These are phyloP conservation scores for Microthlaspi erraticum DNA, from an alignment of 345 rosid species.

Conservation along the genomic window DNA sequence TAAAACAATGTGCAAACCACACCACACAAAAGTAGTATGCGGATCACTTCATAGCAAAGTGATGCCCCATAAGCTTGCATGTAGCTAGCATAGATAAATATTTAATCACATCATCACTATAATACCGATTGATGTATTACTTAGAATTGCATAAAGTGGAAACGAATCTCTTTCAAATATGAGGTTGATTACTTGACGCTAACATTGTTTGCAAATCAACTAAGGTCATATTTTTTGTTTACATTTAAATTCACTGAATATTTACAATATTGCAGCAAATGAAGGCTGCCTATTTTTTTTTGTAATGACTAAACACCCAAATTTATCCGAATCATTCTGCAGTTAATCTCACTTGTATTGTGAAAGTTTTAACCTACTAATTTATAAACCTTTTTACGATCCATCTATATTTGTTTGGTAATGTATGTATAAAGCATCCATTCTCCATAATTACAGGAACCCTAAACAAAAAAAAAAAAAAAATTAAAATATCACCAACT, in stretches of 20 bases:
- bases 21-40: conserved; percentile 24
- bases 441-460: conserved; percentile 2
- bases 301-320: too few relatives aligned
- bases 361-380: not conserved
- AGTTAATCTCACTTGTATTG: not conserved
- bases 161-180: conserved; percentile 4
- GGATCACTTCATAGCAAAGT: conserved; percentile 35
- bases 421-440: conserved; percentile 1
- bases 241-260: not conserved
- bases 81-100: not conserved
- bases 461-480: not conserved
- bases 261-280: not conserved
- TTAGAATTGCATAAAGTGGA: conserved; percentile 37
- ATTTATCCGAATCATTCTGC: not conserved
- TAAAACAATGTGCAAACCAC: conserved; percentile 23
- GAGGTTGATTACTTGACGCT: conserved; percentile 19
- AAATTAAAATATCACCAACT: not conserved
- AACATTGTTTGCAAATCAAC: conserved; percentile 6
- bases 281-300: not conserved
- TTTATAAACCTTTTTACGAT: not conserved
- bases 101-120: not conserved
- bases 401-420: not conserved
- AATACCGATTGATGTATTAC: conserved; percentile 18
- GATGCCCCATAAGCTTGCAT: conserved; percentile 27
- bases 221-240: not conserved